Evolutionary conservation across 352 stramenopile species (phyloP).

Genomic region (Globisporangium irregulare): DNA sequence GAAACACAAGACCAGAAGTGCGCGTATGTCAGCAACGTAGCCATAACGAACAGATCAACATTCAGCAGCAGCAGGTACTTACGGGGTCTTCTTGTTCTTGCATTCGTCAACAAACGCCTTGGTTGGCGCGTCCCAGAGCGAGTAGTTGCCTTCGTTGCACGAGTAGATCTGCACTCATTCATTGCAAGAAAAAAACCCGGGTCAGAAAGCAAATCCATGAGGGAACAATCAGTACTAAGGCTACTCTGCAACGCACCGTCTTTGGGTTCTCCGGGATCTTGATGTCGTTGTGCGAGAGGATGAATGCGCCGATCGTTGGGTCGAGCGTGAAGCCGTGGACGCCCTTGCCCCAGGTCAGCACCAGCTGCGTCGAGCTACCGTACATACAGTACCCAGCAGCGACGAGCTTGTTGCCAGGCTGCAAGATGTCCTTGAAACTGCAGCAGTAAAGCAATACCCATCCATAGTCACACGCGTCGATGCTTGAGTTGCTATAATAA

Average conservation of each 20-base stretch:
- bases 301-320: constrained; percentile 97
- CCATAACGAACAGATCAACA: background rate
- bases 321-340: constrained; percentile 98
- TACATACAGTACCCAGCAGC: constrained; percentile 99
- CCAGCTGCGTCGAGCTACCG: constrained; percentile 96
- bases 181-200: background rate
- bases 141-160: constrained; percentile 98
- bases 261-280: constrained; percentile 91
- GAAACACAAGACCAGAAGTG: background rate
- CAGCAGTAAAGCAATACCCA: background rate
- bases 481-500: background rate
- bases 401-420: constrained; percentile 92
- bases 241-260: constrained; percentile 38
- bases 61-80: constrained; percentile 20
- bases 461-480: background rate
- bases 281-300: constrained; percentile 95
- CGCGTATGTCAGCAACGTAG: background rate
- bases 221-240: background rate
- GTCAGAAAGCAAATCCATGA: background rate
- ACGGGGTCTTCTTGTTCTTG: constrained; percentile 75
- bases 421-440: constrained; percentile 91
- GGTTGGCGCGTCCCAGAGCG: constrained; percentile 94
- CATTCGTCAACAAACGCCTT: constrained; percentile 85
- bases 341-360: constrained; percentile 94
- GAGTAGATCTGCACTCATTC: constrained; percentile 87